Evolutionary conservation across 2,329 filamentous ascomycete species (phyloP), one percentile per base, ranked within the genome.

Genomic region (Coniochaeta ligniaria): DNA sequence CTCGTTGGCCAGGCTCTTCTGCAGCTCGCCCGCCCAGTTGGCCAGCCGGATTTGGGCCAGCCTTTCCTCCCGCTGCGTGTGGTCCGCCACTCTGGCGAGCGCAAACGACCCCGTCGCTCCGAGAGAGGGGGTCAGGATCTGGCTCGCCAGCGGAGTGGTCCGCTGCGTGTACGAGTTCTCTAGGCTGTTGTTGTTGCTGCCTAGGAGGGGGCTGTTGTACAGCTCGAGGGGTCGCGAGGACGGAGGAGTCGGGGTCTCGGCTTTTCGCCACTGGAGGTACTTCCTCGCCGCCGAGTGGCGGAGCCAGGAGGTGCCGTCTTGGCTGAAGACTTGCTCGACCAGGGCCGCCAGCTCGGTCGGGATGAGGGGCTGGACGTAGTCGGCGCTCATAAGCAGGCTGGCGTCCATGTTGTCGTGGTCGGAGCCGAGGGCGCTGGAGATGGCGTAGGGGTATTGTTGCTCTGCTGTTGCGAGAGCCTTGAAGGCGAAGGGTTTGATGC

Each of bases 331-430:
- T 20, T 84, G 83, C 9, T 85, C 78, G n/a, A 96, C 83, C 1
- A 98, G 78, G 9, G 76, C 73, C 6, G 73, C 69, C 2, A 98
- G 83, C 47, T 98, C 93, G 9, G 92, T 95, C 0, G 83, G 75
- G 3, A 90, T 75, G 5, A 97, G 79, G 1, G 94, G 94, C 63
- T 91, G 88, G 16, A 95, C 79, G 70, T 97, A 98, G 68, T 95
- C 90, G 1, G 93, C 88, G 60, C 88, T 92, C 94, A 98, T 98
- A 20, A 98, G 81, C 0, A 96, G 79, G 68, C 92, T 96, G 20
- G 93, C 94, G 71, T 98, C 94, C 88, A 98, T 96, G 50, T 83
- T 86, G 43, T 96, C 91, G 62, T 86, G 77, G 67, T 97, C 92
- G 24, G 84, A 83, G 1, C 83, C 84, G 26, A 84, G 79, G 14